phyloP scores from a whole-genome alignment of 768 basidiomycete species.

The Mycena pura region DNA sequence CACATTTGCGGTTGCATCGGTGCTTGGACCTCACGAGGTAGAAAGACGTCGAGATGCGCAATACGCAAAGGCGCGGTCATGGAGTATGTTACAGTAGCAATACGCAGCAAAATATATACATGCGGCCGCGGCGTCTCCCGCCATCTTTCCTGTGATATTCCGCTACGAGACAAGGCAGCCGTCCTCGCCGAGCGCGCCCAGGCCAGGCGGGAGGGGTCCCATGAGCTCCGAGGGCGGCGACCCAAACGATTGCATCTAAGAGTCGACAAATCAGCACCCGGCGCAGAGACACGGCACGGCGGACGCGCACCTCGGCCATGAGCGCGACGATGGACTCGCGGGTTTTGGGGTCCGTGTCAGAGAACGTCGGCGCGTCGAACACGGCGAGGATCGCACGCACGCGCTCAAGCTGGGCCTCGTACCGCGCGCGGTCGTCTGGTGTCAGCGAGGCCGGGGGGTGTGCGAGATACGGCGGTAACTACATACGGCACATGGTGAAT shows the following conservation, averaged over 20 bases:
- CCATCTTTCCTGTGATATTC: background rate
- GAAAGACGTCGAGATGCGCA: no score
- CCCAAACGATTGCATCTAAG: constrained; percentile 79
- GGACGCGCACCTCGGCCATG: constrained; percentile 72
- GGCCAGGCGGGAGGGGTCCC: constrained; percentile 82
- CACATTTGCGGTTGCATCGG: no score
- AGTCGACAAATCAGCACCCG: background rate
- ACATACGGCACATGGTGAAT: background rate
- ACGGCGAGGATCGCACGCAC: constrained; percentile 65
- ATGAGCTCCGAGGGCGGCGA: constrained; percentile 83
- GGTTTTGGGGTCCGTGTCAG: constrained; percentile 57
- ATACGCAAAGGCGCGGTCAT: no score
- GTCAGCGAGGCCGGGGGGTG: constrained; percentile 61
- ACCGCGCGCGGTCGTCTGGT: constrained; percentile 66
- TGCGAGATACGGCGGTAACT: constrained; percentile 83
- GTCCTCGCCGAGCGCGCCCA: constrained; percentile 55
- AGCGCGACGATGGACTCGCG: constrained; percentile 62
- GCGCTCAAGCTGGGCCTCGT: constrained; percentile 62
- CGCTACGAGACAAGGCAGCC: constrained; percentile 46
- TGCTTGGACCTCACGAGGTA: no score
- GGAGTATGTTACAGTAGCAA: no score
- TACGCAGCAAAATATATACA: background rate
- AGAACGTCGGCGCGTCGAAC: constrained; percentile 69
- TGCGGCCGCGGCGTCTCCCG: background rate
- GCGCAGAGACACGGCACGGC: background rate